phyloP scores from a whole-genome alignment of 2,329 filamentous ascomycete genomes.

The Neopestalotiopsis rosae region DNA sequence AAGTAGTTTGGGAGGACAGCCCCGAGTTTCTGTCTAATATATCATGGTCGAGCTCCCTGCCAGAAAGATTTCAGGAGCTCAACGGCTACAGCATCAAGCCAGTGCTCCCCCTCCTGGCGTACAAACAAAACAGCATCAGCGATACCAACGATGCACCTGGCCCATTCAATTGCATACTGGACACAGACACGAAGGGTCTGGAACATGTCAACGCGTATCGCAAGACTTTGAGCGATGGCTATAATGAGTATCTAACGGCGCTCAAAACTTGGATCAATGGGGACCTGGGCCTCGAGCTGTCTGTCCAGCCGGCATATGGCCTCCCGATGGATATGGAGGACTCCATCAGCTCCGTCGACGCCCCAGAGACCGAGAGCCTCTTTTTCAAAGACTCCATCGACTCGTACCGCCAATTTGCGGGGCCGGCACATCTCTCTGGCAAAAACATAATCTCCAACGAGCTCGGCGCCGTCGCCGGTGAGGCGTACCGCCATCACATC shows the following conservation, averaged over 20 bases:
- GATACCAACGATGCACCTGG: background rate
- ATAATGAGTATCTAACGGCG: background rate
- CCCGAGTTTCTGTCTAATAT: background rate
- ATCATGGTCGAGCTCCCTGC: background rate
- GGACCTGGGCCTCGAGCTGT: background rate
- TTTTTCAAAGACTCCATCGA: background rate
- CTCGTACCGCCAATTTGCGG: background rate
- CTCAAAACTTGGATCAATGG: background rate
- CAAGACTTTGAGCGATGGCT: background rate
- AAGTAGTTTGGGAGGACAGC: background rate
- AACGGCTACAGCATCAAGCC: background rate
- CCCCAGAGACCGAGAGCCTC: background rate
- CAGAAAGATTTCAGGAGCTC: background rate
- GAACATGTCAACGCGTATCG: background rate
- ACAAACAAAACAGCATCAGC: background rate
- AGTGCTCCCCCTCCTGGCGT: background rate
- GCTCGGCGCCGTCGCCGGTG: background rate
- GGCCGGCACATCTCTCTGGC: background rate
- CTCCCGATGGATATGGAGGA: background rate
- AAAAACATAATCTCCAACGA: conserved; percentile 5
- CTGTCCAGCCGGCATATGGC: background rate
- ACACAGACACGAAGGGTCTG: background rate
- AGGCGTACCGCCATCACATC: background rate
- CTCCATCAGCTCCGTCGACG: background rate
- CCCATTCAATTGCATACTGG: background rate